Conservation (phyloP, 1,139 yeast genomes). For the Kurtzmaniella quercitrusa region DNA sequence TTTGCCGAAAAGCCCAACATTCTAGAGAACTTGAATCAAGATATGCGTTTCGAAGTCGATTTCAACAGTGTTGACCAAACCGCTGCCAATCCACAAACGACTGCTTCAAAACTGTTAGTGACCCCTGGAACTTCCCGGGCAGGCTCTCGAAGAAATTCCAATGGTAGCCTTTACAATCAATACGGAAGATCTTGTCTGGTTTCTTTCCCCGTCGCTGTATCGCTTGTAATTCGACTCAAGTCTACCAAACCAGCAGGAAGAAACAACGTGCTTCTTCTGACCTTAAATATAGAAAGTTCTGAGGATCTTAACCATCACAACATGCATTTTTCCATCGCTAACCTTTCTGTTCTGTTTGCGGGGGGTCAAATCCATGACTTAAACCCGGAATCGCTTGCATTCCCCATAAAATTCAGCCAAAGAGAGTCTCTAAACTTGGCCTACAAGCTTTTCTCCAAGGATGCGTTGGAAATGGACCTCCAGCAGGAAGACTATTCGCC, state of each 20-base stretch:
- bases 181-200: constrained; percentile 1
- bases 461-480: constrained; percentile 20
- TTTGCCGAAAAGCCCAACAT: constrained; percentile 1
- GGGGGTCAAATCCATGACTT: constrained; percentile 29
- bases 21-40: background rate
- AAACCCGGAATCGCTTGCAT: constrained; percentile 19
- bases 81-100: no score
- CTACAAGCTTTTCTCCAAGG: constrained; percentile 37
- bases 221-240: constrained; percentile 52
- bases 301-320: constrained; percentile 31
- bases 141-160: no score
- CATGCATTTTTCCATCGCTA: constrained; percentile 34
- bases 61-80: background rate
- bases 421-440: constrained; percentile 38
- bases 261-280: constrained; percentile 46
- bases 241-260: constrained; percentile 57
- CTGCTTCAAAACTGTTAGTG: no score
- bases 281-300: constrained; percentile 54
- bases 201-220: constrained; percentile 40
- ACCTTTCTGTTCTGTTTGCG: constrained; percentile 38
- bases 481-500: constrained; percentile 12
- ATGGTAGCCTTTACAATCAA: background rate
- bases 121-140: no score
- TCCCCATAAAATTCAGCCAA: constrained; percentile 29
- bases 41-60: background rate